A percentile compares a stretch with the other conserved stretches of the same genome.
phyloP scores from a whole-genome alignment of 257 asterid genomes.

The Pogostemon cablin region DNA sequence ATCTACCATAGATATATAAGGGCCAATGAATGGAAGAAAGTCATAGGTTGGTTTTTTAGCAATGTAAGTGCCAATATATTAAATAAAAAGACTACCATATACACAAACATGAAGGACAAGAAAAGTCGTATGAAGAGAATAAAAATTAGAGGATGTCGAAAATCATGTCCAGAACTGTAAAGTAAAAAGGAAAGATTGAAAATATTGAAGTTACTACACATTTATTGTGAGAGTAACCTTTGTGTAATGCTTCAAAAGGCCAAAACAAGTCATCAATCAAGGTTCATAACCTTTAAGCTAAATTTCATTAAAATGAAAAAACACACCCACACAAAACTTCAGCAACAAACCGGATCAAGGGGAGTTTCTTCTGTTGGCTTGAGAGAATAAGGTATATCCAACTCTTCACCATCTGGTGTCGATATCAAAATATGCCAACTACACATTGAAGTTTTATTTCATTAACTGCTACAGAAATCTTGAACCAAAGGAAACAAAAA shows the following conservation, averaged over 20 bases:
- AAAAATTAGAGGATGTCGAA: too few relatives aligned
- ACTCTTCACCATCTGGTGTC: constrained; percentile 76
- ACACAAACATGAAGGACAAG: too few relatives aligned
- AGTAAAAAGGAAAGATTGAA: constrained; percentile 10
- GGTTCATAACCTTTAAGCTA: neutral
- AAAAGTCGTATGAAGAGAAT: too few relatives aligned
- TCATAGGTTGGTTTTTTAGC: too few relatives aligned
- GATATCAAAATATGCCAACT: constrained; percentile 85
- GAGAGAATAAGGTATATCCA: constrained; percentile 80
- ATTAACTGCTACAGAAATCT: constrained; percentile 32
- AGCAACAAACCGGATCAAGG: constrained; percentile 72
- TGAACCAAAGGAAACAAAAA: constrained; percentile 3
- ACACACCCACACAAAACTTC: neutral
- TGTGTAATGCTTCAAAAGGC: neutral
- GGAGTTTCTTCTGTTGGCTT: constrained; percentile 66
- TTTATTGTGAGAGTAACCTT: neutral
- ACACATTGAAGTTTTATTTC: constrained; percentile 41
- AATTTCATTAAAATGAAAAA: constrained; percentile 12
- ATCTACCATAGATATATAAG: too few relatives aligned
- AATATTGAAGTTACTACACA: constrained; percentile 8
- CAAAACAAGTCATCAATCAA: neutral
- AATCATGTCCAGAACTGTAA: neutral
- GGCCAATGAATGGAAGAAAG: too few relatives aligned
- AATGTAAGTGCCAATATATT: too few relatives aligned
- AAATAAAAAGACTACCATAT: too few relatives aligned